Evolutionary conservation across 2,329 filamentous ascomycete species (phyloP).

Genomic region (Helminthosporium solani): DNA sequence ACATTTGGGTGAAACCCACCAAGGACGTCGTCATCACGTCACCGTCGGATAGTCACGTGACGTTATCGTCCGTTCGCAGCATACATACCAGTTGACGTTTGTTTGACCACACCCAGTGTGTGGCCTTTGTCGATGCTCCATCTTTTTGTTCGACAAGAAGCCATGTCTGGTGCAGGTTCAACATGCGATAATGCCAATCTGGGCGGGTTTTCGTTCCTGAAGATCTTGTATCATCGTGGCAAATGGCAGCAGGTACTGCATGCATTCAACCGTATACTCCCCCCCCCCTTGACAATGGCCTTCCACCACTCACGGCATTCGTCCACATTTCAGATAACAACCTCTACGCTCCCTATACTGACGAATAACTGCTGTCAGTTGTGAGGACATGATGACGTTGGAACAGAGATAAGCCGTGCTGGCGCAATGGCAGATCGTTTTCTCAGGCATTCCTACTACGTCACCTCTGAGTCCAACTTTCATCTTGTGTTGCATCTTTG

Average conservation of each 20-base stretch:
- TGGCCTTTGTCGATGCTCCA: too few relatives aligned
- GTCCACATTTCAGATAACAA: slow-evolving; percentile 7
- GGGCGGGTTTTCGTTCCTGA: slow-evolving; percentile 15
- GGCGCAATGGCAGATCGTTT: background rate
- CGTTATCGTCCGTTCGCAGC: too few relatives aligned
- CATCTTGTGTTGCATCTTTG: background rate
- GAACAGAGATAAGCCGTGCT: background rate
- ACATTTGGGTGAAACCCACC: slow-evolving; percentile 11
- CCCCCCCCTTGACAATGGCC: background rate
- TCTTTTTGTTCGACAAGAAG: too few relatives aligned
- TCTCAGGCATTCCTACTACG: slow-evolving; percentile 13
- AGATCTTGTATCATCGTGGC: slow-evolving; percentile 16
- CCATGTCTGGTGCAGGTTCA: too few relatives aligned
- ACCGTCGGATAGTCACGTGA: slow-evolving; percentile 13
- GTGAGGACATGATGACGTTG: slow-evolving; percentile 4
- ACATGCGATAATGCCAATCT: too few relatives aligned
- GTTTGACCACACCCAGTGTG: too few relatives aligned
- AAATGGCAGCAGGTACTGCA: slow-evolving; percentile 29
- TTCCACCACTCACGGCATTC: slow-evolving; percentile 3
- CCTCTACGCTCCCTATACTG: background rate
- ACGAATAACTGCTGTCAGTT: background rate
- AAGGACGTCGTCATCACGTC: slow-evolving; percentile 34
- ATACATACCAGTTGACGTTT: too few relatives aligned
- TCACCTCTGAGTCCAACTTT: background rate
- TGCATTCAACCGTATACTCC: slow-evolving; percentile 9